Evolutionary conservation across 2,329 filamentous ascomycete genomes (phyloP), one percentile per base, ranked within the genome.

Genomic region (Pestalotiopsis sp.): DNA sequence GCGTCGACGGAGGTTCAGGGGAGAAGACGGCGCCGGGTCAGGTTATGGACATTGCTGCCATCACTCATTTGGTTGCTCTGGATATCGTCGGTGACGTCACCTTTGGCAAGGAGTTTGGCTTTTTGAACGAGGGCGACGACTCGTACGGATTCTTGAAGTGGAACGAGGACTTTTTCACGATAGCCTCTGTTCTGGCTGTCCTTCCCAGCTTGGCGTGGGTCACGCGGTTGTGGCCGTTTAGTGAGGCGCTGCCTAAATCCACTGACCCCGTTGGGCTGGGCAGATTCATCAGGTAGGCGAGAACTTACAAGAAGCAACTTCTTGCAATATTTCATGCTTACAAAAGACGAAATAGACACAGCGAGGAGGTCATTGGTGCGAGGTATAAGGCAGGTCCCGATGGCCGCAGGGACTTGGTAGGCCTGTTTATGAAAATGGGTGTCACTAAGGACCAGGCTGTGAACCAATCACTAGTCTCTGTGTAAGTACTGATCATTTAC

Each of bases 401-500:
- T 20, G 14, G 36, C n/a, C 59, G 62, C 2, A 49, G 23, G 12
- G 62, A 49, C 38, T 13, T 65, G 39, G 45, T 65, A 5, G 62
- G 62, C 12, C 4, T 65, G 62, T 65, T 65, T n/a, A 49, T 65
- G 62, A 49, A 65, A 23, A 49, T 27, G 45, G 39, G 62, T 17
- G 62, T 56, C 17, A 65, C 20, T 9, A 65, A 56, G 6, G 45
- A 56, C 4, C 31, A 49, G 49, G 62, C 62, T 9, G 45, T 65
- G 2, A 65, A 65, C 41, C 41, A 65, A 27, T 65, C 41, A 17
- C n/a, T 65, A 17, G 39, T 65, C 2, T 56, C 38, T n/a, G 62
- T 65, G 62, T 45, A 25, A 52, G 62, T 31, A n/a, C 17, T 14
- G 25, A n/a, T 23, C 17, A 13, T 63, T 9, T 23, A 38, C 14